Evolutionary conservation across 345 rosid species (phyloP).

Genomic region (Rhodamnia rubescens): DNA sequence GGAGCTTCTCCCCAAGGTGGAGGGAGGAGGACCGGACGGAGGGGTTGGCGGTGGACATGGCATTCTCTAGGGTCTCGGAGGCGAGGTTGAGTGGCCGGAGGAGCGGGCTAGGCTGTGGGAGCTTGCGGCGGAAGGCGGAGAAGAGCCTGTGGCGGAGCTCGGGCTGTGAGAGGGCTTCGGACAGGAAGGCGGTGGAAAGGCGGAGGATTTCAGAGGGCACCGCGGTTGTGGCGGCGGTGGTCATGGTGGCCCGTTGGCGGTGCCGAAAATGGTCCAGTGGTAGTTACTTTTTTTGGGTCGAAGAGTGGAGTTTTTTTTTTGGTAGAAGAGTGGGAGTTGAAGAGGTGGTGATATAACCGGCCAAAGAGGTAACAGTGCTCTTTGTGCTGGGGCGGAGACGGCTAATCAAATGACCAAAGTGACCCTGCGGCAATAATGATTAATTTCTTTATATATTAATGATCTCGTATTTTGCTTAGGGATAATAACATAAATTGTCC

Average conservation of each 20-base stretch:
- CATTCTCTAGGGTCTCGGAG: slow-evolving; percentile 31
- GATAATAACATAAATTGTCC: too few species aligned
- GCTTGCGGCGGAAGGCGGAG: slow-evolving; percentile 19
- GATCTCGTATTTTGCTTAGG: neutral
- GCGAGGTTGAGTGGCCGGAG: slow-evolving; percentile 30
- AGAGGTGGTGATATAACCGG: neutral
- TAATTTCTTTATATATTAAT: neutral
- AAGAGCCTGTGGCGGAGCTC: slow-evolving; percentile 33
- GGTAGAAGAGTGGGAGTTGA: neutral
- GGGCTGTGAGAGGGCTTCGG: slow-evolving; percentile 24
- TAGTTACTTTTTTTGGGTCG: too few species aligned
- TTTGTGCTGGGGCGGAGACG: neutral
- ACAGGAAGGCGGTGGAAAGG: slow-evolving; percentile 23
- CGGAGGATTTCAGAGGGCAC: slow-evolving; percentile 28
- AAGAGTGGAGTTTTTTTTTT: too few species aligned
- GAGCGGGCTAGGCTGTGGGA: slow-evolving; percentile 4
- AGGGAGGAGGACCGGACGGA: slow-evolving; percentile 28
- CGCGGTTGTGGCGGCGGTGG: neutral
- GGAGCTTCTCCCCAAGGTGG: slow-evolving; percentile 33
- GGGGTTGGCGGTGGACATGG: slow-evolving; percentile 17
- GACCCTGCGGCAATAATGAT: neutral
- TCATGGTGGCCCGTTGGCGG: neutral
- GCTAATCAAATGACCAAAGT: neutral
- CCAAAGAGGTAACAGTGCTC: neutral
- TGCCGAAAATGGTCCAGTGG: neutral